Base-by-base conservation (phyloP, 208 protist genomes). In the Leptomonas pyrrhocoris region DNA sequence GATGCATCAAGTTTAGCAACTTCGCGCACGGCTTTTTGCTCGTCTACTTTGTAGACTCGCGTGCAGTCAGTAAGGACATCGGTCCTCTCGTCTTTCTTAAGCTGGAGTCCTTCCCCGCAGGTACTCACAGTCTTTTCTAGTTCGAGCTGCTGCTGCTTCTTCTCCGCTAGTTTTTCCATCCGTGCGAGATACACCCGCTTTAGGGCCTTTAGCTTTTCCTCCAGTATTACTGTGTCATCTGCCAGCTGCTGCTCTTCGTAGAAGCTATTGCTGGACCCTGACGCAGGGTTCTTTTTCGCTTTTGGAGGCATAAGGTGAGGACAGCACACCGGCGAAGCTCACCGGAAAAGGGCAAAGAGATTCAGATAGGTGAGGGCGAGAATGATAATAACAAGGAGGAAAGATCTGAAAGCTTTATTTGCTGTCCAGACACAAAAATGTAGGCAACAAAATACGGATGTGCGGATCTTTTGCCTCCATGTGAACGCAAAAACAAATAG, bases 51-150 rank as follows among this genome's bases (percentile, higher is more conserved):
- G 80, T 95, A 83, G 50, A 93, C 85, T 21, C 93, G 80, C n/a
- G 83, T 89, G 70, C 73, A 92, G 65, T 97, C 93, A 0, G 87
- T 89, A 15, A 97, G 68, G 27, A 96, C 84, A 54, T 97, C 93
- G 23, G 83, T n/a, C 28, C 82, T 85, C 67, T 95, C 88, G 18
- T 72, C 73, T 28, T 65, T 74, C 16, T 72, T 81, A 1, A 72
- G 66, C 55, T 68, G 60, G 25, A 90, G 70, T 4, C 70, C 70
- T 11, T 49, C 59, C 57, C 85, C 77, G n/a, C 50, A 61, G 19
- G 79, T 71, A 23, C 71, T 53, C 16, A 85, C 70, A 0, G 30
- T 18, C 1, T 43, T 57, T 27, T 74, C n/a, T 0, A 92, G 70
- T 64, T 78, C 68, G 11, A 90, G 63, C 25, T 90, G 56, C 19